Evolutionary conservation across 2,329 filamentous ascomycete species (phyloP), one percentile per base, ranked within the genome.

Genomic region (Mycosphaerella sp.): DNA sequence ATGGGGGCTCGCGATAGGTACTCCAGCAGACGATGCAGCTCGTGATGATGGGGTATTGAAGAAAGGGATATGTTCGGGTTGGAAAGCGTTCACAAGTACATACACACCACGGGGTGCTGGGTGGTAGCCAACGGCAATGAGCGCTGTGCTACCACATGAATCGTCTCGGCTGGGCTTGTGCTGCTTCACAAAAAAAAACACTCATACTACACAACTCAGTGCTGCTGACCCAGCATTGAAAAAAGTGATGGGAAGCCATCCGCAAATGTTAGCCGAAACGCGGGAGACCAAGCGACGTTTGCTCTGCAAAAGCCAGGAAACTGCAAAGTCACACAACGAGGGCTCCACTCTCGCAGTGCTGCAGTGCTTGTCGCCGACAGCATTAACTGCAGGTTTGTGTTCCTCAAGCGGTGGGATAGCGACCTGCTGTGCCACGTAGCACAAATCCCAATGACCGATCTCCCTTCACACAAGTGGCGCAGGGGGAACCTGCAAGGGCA

Each of bases 401-500:
- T 23, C 36, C 48, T 41, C 29, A 34, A 39, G 39, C 48, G 39
- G n/a, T 29, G 23, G 26, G n/a, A 14, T 31, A 40, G 29, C 41
- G 32, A 40, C 43, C 14, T 11, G 42, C 17, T 31, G 48, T 50
- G 48, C 29, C 21, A 50, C 40, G 48, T 50, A n/a, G 48, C 40
- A 50, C 48, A 36, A 36, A 29, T 50, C 40, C 40, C 40, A 44
- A 29, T 26, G 23, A 44, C 48, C 48, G 32, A 45, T 23, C 34
- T 41, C 42, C 12, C 14, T 29, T 32, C 11, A 44, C n/a, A 21
- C 21, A 21, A 44, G 14, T 40, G 48, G 32, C 32, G 32, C 42
- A 45, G 42, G 48, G 42, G 31, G 31, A 26, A 45, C 38, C 40
- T 51, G 48, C 40, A 51, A 51, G 48, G 40, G 48, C 48, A 51